Evolutionary conservation across 805 yeast genomes (phyloP).

Genomic region (Starmerella ratchasimensis): DNA sequence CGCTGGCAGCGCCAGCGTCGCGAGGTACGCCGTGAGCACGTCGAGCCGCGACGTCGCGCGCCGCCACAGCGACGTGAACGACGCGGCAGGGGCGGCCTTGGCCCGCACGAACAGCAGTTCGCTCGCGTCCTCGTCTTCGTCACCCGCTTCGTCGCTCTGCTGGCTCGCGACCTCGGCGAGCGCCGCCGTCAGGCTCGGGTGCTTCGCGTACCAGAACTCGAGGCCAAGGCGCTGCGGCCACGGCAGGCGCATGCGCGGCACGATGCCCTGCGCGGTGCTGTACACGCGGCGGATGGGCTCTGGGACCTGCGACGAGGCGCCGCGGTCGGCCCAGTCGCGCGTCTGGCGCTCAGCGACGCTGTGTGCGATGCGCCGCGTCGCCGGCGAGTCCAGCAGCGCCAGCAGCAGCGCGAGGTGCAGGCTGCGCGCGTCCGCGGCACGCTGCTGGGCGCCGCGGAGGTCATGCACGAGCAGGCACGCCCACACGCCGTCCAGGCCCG

Average conservation of each 20-base stretch:
- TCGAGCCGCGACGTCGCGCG: slow-evolving; percentile 2
- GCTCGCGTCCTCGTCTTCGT: slow-evolving; percentile 8
- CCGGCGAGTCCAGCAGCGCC: slow-evolving; percentile 49
- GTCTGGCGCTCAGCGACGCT: slow-evolving; percentile 48
- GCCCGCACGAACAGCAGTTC: slow-evolving; percentile 10
- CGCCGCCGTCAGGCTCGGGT: slow-evolving; percentile 27
- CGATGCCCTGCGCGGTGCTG: slow-evolving; percentile 39
- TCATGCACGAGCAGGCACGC: slow-evolving; percentile 36
- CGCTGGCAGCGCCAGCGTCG: slow-evolving; percentile 10
- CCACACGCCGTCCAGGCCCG: slow-evolving; percentile 37
- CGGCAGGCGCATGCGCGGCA: slow-evolving; percentile 30
- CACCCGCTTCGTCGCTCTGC: slow-evolving; percentile 1
- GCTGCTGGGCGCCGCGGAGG: slow-evolving; percentile 44
- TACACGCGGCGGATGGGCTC: slow-evolving; percentile 42
- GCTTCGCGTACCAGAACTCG: slow-evolving; percentile 37
- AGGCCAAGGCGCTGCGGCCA: slow-evolving; percentile 56
- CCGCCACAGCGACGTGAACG: slow-evolving; percentile 18
- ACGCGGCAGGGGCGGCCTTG: slow-evolving; percentile 10
- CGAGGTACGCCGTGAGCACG: slow-evolving; percentile 2
- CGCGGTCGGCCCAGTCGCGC: slow-evolving; percentile 44
- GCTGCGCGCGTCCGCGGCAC: slow-evolving; percentile 49
- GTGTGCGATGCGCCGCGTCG: slow-evolving; percentile 31
- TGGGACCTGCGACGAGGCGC: slow-evolving; percentile 37
- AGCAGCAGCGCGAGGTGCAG: slow-evolving; percentile 58
- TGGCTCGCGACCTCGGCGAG: slow-evolving; percentile 4